Evolutionary conservation across 768 basidiomycete genomes (phyloP).

Genomic region (Kwoniella sp.): DNA sequence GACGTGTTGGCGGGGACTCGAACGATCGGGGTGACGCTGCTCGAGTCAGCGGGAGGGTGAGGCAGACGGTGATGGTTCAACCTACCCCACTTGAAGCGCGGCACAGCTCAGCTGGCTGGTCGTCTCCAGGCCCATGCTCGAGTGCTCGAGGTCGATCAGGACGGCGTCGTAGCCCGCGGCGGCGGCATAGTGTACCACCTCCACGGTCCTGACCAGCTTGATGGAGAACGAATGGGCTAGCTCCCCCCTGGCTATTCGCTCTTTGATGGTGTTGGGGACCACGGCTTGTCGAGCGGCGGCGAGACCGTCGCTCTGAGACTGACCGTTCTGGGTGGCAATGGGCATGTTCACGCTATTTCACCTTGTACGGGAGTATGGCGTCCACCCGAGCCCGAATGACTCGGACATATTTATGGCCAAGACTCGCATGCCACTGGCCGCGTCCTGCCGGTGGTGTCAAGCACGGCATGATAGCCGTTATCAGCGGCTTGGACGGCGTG

Average conservation of each 20-base stretch:
- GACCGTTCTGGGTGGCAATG: not conserved
- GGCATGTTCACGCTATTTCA: too few relatives aligned
- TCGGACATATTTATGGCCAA: too few relatives aligned
- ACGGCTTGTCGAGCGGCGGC: conserved; percentile 8
- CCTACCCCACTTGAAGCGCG: conserved; percentile 28
- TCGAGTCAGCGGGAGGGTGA: not conserved
- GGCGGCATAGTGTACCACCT: conserved; percentile 29
- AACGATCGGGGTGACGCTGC: conserved; percentile 33
- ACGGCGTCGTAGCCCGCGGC: conserved; percentile 34
- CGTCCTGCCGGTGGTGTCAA: too few relatives aligned
- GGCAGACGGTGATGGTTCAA: not conserved
- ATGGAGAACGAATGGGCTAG: conserved; percentile 34
- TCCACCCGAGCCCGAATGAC: too few relatives aligned
- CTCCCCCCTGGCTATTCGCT: conserved; percentile 5
- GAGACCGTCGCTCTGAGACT: not conserved
- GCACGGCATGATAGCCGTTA: too few relatives aligned
- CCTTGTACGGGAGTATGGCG: too few relatives aligned
- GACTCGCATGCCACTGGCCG: too few relatives aligned
- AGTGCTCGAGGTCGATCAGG: conserved; percentile 40
- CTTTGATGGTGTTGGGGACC: conserved; percentile 18
- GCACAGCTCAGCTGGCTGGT: conserved; percentile 24
- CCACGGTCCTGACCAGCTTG: conserved; percentile 23
- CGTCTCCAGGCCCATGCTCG: conserved; percentile 27
- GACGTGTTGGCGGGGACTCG: conserved; percentile 38
- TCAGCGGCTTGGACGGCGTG: too few relatives aligned